A percentile compares a stretch with the other conserved stretches of the same genome.
These are phyloP conservation scores for Myriosclerotinia scirpicola DNA, from an alignment of 2,329 filamentous ascomycete genomes.

Conservation along the genomic window DNA sequence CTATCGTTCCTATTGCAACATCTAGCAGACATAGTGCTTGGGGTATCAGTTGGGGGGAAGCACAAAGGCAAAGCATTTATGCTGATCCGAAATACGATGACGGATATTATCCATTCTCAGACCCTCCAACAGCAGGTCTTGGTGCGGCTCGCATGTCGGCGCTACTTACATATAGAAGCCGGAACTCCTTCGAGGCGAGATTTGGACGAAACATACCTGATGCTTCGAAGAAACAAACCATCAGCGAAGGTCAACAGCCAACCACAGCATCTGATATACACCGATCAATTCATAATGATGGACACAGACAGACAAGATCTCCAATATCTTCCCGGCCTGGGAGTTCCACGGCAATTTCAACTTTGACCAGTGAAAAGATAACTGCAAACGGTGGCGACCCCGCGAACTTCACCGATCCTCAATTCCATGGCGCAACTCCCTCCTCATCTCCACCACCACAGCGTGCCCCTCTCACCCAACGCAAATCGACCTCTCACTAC, in stretches of 20 bases:
- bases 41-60: conserved; percentile 90
- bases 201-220: conserved; percentile 94
- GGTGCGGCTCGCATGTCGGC: conserved; percentile 97
- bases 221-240: conserved; percentile 77
- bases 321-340: conserved; percentile 47
- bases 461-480: conserved; percentile 37
- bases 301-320: conserved; percentile 63
- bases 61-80: conserved; percentile 90
- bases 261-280: conserved; percentile 61
- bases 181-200: conserved; percentile 93
- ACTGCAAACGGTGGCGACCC: conserved; percentile 34
- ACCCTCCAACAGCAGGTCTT: conserved; percentile 82
- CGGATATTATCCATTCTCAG: conserved; percentile 86
- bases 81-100: conserved; percentile 98
- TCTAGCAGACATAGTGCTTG: conserved; percentile 83
- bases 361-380: conserved; percentile 25
- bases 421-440: conserved; percentile 66
- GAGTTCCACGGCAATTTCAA: conserved; percentile 37
- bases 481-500: conserved; percentile 67
- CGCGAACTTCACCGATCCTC: conserved; percentile 58
- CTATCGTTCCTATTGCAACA: conserved; percentile 80
- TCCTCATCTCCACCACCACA: conserved; percentile 46
- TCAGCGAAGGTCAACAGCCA: conserved; percentile 65
- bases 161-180: conserved; percentile 90
- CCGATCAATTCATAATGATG: conserved; percentile 81